Evolutionary conservation across 768 basidiomycete genomes (phyloP).

Genomic region (Phaeotremella fagi): DNA sequence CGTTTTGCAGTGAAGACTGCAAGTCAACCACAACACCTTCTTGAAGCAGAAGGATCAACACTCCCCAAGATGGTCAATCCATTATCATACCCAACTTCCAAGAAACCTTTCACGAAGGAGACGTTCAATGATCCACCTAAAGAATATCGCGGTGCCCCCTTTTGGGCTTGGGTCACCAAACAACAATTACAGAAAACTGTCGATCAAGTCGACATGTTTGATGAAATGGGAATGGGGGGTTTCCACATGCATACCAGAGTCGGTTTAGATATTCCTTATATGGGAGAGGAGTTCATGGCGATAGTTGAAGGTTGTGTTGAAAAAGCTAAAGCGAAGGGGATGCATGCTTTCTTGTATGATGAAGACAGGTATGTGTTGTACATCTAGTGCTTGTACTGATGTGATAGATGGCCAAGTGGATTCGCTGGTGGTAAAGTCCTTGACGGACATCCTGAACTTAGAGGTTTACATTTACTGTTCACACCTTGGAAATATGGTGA

Average conservation of each 20-base stretch:
- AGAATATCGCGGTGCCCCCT: slow-evolving; percentile 33
- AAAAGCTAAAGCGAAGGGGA: slow-evolving; percentile 29
- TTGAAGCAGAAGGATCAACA: too few species aligned
- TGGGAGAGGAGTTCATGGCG: slow-evolving; percentile 35
- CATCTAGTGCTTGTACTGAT: not conserved
- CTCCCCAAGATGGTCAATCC: slow-evolving; percentile 19
- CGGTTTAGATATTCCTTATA: slow-evolving; percentile 33
- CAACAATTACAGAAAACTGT: slow-evolving; percentile 17
- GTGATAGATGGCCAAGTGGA: slow-evolving; percentile 29
- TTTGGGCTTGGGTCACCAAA: slow-evolving; percentile 32
- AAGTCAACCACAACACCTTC: too few species aligned
- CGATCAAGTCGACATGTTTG: slow-evolving; percentile 17
- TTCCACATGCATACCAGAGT: slow-evolving; percentile 36
- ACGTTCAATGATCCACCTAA: slow-evolving; percentile 20
- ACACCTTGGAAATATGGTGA: slow-evolving; percentile 31
- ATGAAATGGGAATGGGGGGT: slow-evolving; percentile 32
- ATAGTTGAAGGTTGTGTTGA: slow-evolving; percentile 24
- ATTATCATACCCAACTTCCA: slow-evolving; percentile 24
- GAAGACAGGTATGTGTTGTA: slow-evolving; percentile 25
- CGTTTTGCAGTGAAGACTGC: too few species aligned
- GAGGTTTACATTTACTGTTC: slow-evolving; percentile 23
- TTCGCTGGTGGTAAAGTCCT: slow-evolving; percentile 28
- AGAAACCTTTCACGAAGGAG: slow-evolving; percentile 15
- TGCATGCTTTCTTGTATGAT: slow-evolving; percentile 36
- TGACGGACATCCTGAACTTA: slow-evolving; percentile 29